Percentiles rank a stretch among this genome's conserved stretches.
Evolutionary conservation across 441 rosid species (phyloP).

Genomic region (Isatis lusitanica): DNA sequence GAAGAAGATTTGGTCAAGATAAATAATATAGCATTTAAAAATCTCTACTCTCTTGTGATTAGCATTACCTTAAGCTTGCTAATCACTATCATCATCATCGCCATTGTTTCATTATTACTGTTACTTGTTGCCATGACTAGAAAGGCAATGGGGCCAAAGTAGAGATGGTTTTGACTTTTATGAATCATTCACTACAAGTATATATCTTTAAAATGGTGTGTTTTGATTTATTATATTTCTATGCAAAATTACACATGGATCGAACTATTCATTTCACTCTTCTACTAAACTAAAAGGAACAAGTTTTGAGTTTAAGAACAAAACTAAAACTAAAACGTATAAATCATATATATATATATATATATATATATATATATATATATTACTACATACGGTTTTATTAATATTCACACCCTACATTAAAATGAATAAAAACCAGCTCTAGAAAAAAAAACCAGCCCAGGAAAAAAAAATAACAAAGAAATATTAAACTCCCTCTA

Average conservation of each 20-base stretch:
- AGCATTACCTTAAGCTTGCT: neutral
- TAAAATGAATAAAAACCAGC: neutral
- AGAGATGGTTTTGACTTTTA: neutral
- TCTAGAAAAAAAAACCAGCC: neutral
- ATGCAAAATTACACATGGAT: too few relatives aligned
- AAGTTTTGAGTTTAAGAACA: too few relatives aligned
- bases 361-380: too few relatives aligned
- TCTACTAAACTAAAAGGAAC: neutral
- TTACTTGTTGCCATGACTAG: neutral
- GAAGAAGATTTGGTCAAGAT: constrained; percentile 80
- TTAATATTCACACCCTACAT: constrained; percentile 11
- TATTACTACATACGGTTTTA: neutral
- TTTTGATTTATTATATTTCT: too few relatives aligned
- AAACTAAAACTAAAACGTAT: neutral
- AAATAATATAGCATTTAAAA: constrained; percentile 2
- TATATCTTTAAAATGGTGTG: neutral
- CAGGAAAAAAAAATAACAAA: neutral
- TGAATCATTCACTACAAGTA: neutral
- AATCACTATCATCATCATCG: neutral
- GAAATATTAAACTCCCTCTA: neutral
- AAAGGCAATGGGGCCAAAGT: neutral
- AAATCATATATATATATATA: neutral
- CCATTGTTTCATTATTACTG: neutral
- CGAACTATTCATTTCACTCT: too few relatives aligned
- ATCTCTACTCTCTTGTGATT: constrained; percentile 13